These are phyloP conservation scores for Stagonosporopsis cucurbitacearum DNA, from an alignment of 2,329 filamentous ascomycete genomes.

Conservation along the genomic window DNA sequence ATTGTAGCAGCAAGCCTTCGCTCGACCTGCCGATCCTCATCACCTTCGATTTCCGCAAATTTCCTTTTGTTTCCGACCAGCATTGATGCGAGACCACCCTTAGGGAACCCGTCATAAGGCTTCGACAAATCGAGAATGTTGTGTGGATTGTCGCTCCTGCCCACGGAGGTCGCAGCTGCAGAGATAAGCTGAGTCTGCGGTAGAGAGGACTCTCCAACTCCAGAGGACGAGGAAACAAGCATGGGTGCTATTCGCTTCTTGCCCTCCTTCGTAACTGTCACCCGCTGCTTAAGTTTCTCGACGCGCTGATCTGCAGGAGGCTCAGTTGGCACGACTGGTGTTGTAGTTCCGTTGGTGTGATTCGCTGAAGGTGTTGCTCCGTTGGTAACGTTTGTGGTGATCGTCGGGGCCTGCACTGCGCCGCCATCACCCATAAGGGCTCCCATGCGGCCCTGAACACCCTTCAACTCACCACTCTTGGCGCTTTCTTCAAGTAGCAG, in stretches of 20 bases:
- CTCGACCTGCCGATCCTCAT: constrained; percentile 70
- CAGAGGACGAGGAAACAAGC: constrained; percentile 83
- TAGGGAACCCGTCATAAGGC: constrained; percentile 90
- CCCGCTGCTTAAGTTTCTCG: constrained; percentile 82
- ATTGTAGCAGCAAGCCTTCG: constrained; percentile 66
- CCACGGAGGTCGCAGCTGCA: constrained; percentile 66
- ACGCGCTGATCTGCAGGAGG: constrained; percentile 61
- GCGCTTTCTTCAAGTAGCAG: constrained; percentile 87
- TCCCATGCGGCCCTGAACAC: constrained; percentile 94
- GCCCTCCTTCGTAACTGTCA: constrained; percentile 94
- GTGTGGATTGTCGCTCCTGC: constrained; percentile 75
- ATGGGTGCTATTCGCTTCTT: constrained; percentile 95
- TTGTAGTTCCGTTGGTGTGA: constrained; percentile 54
- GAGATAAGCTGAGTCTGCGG: constrained; percentile 89
- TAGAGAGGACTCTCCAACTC: constrained; percentile 83
- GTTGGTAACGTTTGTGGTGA: constrained; percentile 62
- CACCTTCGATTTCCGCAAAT: constrained; percentile 72
- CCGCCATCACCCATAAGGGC: constrained; percentile 90
- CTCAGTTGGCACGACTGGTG: constrained; percentile 42
- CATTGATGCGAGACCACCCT: constrained; percentile 84
- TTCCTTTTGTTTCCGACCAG: constrained; percentile 94
- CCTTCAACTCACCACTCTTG: constrained; percentile 87
- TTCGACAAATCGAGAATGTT: constrained; percentile 89
- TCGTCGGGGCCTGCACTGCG: constrained; percentile 55
- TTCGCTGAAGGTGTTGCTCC: constrained; percentile 45